Evolutionary conservation across 495 filamentous ascomycete species (phyloP).

Genomic region (Elasticomyces elasticus): DNA sequence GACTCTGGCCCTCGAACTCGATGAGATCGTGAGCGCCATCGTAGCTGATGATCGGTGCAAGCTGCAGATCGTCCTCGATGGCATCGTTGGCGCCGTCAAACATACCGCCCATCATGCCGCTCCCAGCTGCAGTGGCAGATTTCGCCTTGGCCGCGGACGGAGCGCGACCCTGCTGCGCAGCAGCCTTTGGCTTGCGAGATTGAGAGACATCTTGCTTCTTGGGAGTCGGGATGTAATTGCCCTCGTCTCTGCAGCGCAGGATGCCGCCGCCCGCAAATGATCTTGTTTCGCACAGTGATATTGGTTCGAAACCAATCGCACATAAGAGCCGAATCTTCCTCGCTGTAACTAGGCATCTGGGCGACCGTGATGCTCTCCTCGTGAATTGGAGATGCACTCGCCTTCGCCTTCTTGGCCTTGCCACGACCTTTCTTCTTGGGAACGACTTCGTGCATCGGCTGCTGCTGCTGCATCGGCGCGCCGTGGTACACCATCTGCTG

Average conservation of each 20-base stretch:
- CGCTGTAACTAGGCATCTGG: too few species aligned
- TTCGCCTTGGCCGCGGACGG: slow-evolving; percentile 3
- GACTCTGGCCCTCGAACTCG: too few species aligned
- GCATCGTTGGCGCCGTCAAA: slow-evolving; percentile 18
- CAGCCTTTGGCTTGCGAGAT: not conserved
- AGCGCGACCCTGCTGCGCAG: not conserved
- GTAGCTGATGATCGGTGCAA: not conserved
- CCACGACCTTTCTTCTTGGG: too few species aligned
- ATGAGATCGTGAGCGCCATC: slow-evolving; percentile 29
- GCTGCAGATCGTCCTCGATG: not conserved
- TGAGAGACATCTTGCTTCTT: too few species aligned
- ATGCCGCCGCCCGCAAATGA: too few species aligned
- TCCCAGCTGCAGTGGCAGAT: not conserved
- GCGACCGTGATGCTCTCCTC: too few species aligned
- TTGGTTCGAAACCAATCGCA: not conserved
- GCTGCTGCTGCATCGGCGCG: too few species aligned
- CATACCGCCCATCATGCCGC: too few species aligned
- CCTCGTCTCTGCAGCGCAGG: slow-evolving; percentile 29
- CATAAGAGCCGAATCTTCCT: not conserved
- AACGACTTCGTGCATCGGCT: too few species aligned
- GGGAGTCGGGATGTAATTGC: not conserved
- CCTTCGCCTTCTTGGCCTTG: too few species aligned
- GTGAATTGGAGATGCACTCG: too few species aligned
- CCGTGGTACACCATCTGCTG: too few species aligned
- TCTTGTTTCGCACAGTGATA: not conserved